Conservation (phyloP, 225 moss, liverwort and hornwort species). For the Thuidium tamariscinum region DNA sequence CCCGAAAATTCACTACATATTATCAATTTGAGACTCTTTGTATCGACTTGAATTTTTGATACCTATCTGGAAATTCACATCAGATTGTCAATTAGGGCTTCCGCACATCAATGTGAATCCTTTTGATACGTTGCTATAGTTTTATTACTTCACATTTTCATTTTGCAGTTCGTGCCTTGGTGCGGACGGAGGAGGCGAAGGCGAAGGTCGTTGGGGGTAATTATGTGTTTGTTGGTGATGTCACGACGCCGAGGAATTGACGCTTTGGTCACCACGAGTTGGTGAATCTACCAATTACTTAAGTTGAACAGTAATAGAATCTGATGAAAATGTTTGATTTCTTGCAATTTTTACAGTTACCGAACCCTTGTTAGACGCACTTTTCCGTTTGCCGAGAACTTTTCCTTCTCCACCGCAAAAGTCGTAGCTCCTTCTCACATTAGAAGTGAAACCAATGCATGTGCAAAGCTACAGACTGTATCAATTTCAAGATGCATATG, state of each 20-base stretch:
- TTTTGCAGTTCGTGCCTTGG: constrained; percentile 59
- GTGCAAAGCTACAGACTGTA: too few species aligned
- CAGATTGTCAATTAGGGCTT: too few species aligned
- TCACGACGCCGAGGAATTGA: constrained; percentile 57
- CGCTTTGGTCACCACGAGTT: constrained; percentile 59
- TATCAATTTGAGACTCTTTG: too few species aligned
- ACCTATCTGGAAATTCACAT: too few species aligned
- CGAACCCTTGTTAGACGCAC: background rate
- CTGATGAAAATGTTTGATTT: background rate
- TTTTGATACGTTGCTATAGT: too few species aligned
- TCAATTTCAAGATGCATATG: background rate
- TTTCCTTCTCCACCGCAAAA: background rate
- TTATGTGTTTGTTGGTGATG: constrained; percentile 59
- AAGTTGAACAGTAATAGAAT: background rate
- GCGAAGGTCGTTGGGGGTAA: constrained; percentile 42
- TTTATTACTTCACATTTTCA: too few species aligned
- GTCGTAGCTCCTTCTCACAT: background rate
- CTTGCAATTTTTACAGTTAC: background rate
- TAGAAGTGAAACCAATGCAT: background rate
- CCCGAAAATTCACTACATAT: too few species aligned
- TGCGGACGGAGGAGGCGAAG: constrained; percentile 66
- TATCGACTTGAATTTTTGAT: too few species aligned
- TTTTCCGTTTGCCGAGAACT: background rate
- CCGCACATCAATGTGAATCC: too few species aligned
- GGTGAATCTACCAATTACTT: background rate